These are phyloP conservation scores for Aspergillus nanangensis DNA, from an alignment of 495 filamentous ascomycete species.

Conservation along the genomic window DNA sequence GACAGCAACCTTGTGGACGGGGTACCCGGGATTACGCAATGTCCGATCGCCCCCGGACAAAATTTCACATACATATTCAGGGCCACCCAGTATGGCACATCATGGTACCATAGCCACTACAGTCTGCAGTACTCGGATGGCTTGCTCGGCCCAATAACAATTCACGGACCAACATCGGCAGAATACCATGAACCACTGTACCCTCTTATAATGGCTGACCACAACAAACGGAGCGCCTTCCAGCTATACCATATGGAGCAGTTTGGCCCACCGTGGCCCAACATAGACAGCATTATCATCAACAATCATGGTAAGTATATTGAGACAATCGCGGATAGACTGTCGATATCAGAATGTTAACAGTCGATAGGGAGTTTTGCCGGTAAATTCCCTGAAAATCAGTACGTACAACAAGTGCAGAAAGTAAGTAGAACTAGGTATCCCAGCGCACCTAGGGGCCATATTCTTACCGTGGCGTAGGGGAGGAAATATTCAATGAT, in stretches of 20 bases:
- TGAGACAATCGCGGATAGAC: not conserved
- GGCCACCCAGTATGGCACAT: slow-evolving; percentile 64
- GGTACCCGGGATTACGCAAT: slow-evolving; percentile 65
- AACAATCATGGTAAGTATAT: slow-evolving; percentile 16
- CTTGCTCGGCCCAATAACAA: slow-evolving; percentile 19
- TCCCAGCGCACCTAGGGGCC: too few species aligned
- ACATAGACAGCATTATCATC: slow-evolving; percentile 9
- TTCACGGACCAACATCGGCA: slow-evolving; percentile 47
- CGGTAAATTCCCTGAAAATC: not conserved
- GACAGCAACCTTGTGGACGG: slow-evolving; percentile 47
- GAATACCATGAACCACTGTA: slow-evolving; percentile 58
- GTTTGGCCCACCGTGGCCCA: not conserved
- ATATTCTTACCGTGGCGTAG: slow-evolving; percentile 5
- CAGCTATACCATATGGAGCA: slow-evolving; percentile 7
- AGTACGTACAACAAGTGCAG: not conserved
- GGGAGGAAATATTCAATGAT: slow-evolving; percentile 36
- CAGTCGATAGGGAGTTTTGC: not conserved
- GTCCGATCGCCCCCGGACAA: slow-evolving; percentile 54
- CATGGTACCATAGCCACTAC: slow-evolving; percentile 72
- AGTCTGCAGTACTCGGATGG: slow-evolving; percentile 52
- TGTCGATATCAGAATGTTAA: not conserved
- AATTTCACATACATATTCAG: slow-evolving; percentile 67
- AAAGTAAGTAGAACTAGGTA: too few species aligned
- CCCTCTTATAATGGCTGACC: slow-evolving; percentile 57
- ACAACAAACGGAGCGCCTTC: slow-evolving; percentile 20